Evolutionary conservation across 2,329 filamentous ascomycete genomes (phyloP), one percentile per base, ranked within the genome.

Genomic region (Xylogone sp.): DNA sequence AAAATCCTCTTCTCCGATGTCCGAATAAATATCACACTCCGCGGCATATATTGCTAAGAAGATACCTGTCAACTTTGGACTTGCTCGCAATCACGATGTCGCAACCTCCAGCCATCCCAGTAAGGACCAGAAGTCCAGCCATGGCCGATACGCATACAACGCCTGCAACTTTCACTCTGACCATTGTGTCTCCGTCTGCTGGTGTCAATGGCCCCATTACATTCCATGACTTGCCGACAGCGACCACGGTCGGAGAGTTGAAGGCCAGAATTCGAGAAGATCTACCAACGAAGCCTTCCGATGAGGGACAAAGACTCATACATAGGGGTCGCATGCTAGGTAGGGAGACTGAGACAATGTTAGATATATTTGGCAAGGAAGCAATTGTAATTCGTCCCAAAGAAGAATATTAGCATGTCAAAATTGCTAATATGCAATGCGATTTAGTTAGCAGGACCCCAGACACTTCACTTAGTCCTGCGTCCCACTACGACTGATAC

Each of bases 231-330:
- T 65, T 84, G 10, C 69, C 76, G 13, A 69, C 71, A 42, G 69
- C 70, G 1, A 81, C 77, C 2, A 83, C 79, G 0, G 70, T 85
- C 45, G 74, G 73, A 51, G 70, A 82, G 63, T 68, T 86, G 29
- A 85, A 84, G 63, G 75, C 76, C 43, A 78, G 70, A 62, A 82
- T 86, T 52, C 77, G 79, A 27, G 71, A 81, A 59, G 62, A 65
- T 3, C 63, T 84, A 42, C 67, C 72, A 21, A 64, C 75, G 43
- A 76, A 73, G 48, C 81, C 81, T 3, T 59, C 72, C 16, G 74
- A 82, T 53, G 74, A 81, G 29, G 72, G 76, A 29, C 80, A 85
- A 63, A 74, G 82, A 42, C 67, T 86, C 53, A 86, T 86, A 34
- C 76, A 85, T 59, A 73, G 78, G 42, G 83, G 83, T 1, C 76